phyloP scores from a whole-genome alignment of 2,329 filamentous ascomycete species.

The Drechmeria coniospora region DNA sequence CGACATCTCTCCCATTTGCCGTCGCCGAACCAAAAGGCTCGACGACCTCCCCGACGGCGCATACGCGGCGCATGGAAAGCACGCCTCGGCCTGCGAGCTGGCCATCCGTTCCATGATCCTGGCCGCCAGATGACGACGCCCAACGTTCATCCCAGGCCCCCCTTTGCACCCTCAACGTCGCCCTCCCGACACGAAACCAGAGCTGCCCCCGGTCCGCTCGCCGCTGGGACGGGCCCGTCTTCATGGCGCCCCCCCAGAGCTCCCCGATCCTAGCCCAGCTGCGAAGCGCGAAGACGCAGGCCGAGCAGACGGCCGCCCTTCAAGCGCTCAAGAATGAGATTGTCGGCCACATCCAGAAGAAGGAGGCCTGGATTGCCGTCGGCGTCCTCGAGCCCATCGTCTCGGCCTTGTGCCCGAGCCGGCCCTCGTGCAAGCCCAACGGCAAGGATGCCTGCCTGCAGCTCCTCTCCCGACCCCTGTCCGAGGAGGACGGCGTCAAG shows the following conservation, averaged over 20 bases:
- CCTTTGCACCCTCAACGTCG: conserved; percentile 5
- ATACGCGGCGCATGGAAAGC: too few species aligned
- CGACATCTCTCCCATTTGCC: too few species aligned
- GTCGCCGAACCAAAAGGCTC: too few species aligned
- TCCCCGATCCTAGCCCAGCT: conserved; percentile 42
- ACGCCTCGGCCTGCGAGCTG: too few species aligned
- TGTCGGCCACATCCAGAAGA: conserved; percentile 74
- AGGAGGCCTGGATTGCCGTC: conserved; percentile 59
- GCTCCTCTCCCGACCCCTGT: conserved; percentile 23
- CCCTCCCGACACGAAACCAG: conserved; percentile 2
- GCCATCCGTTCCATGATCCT: too few species aligned
- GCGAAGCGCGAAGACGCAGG: conserved; percentile 32
- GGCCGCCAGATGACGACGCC: too few species aligned
- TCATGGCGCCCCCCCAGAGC: conserved; percentile 38
- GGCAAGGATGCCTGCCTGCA: conserved; percentile 23
- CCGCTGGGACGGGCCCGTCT: conserved; percentile 4
- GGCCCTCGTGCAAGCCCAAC: conserved; percentile 17
- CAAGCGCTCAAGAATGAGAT: conserved; percentile 75
- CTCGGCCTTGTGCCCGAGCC: conserved; percentile 25
- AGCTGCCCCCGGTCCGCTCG: conserved; percentile 1
- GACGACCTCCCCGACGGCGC: too few species aligned
- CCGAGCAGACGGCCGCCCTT: conserved; percentile 45
- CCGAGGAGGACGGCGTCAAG: conserved; percentile 50
- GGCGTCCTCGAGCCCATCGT: conserved; percentile 50
- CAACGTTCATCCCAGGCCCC: too few species aligned